Evolutionary conservation across 257 asterid genomes (phyloP).

Genomic region (Scutellaria baicalensis): DNA sequence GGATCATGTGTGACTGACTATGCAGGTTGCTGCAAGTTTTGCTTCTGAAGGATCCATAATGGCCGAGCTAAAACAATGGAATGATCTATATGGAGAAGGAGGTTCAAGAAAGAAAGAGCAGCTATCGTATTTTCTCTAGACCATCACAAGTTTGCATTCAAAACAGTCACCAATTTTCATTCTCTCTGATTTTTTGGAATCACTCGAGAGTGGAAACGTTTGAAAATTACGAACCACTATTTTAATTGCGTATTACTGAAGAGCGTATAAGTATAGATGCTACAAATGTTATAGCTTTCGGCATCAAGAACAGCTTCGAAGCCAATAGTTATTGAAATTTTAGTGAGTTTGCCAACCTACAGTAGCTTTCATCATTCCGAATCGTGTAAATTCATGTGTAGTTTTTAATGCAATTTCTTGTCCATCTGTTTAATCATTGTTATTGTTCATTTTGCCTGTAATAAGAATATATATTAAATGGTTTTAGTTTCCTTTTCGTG

Average conservation of each 20-base stretch:
- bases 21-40: conserved; percentile 94
- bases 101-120: conserved; percentile 80
- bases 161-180: not conserved
- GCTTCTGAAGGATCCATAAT: conserved; percentile 81
- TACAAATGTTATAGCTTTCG: not conserved
- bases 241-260: not conserved
- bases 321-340: not conserved
- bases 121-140: conserved; percentile 71
- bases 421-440: conserved; percentile 12
- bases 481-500: not conserved
- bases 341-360: not conserved
- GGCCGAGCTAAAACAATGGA: conserved; percentile 89
- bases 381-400: conserved; percentile 20
- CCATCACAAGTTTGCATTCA: conserved; percentile 1
- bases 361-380: not conserved
- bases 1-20: not conserved
- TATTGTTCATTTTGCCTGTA: not conserved
- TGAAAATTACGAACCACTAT: not conserved
- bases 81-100: conserved; percentile 80
- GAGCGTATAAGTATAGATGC: not conserved
- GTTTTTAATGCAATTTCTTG: not conserved
- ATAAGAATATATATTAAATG: not conserved
- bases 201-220: not conserved
- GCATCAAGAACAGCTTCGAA: not conserved
- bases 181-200: not conserved